Evolutionary conservation across 2,329 filamentous ascomycete genomes (phyloP).

Genomic region (Xylaria polymorpha): DNA sequence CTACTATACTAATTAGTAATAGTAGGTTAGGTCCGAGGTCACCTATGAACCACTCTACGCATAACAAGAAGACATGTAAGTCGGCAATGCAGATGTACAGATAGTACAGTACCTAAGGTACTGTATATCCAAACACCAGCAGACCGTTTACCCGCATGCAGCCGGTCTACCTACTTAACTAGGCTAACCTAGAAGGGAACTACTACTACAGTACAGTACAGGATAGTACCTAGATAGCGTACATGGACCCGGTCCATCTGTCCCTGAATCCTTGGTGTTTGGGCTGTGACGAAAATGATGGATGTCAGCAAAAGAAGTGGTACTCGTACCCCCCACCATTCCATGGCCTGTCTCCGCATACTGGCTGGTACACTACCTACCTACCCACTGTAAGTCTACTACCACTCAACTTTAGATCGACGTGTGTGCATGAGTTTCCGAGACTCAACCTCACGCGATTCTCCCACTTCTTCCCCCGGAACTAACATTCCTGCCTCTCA

Average conservation of each 20-base stretch:
- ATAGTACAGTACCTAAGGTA: too few relatives aligned
- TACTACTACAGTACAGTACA: background rate
- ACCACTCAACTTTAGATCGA: background rate
- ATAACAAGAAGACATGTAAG: background rate
- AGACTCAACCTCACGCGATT: conserved; percentile 25
- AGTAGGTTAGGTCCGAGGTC: background rate
- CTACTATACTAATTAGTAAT: too few relatives aligned
- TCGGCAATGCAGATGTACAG: background rate
- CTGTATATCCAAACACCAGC: too few relatives aligned
- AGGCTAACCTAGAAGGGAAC: background rate
- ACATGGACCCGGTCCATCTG: background rate
- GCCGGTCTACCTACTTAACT: background rate
- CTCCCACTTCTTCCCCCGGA: conserved; percentile 8
- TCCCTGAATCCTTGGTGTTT: conserved; percentile 17
- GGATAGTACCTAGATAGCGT: background rate
- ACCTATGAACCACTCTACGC: background rate
- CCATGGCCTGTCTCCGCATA: background rate
- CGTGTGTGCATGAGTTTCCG: background rate
- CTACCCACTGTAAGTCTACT: too few relatives aligned
- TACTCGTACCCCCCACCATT: conserved; percentile 31
- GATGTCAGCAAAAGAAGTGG: conserved; percentile 21
- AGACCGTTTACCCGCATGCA: too few relatives aligned
- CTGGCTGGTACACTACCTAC: too few relatives aligned
- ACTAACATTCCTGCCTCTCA: background rate
- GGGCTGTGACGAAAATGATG: conserved; percentile 16